These are phyloP conservation scores for Polytrichum formosum DNA, from an alignment of 225 moss, liverwort and hornwort genomes.

Conservation along the genomic window DNA sequence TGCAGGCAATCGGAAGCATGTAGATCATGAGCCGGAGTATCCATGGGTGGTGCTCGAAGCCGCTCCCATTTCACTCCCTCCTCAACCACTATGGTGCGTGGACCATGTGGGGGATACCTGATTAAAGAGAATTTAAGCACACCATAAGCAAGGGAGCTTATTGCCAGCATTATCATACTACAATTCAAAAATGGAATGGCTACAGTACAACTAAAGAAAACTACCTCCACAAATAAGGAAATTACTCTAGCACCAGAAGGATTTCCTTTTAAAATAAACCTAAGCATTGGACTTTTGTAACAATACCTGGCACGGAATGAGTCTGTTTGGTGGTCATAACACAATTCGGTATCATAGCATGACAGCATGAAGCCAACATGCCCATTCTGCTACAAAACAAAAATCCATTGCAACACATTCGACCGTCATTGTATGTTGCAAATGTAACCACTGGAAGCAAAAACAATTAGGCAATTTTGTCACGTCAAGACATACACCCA, in stretches of 20 bases:
- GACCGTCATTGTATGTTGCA: not conserved
- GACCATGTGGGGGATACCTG: slow-evolving; percentile 90
- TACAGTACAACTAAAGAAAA: no score
- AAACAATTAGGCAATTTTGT: not conserved
- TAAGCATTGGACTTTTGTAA: no score
- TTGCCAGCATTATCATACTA: no score
- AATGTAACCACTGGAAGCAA: not conserved
- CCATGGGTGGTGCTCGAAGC: slow-evolving; percentile 72
- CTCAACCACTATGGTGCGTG: slow-evolving; percentile 73
- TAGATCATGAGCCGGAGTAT: slow-evolving; percentile 80
- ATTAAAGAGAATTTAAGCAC: no score
- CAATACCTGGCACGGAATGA: slow-evolving; percentile 90
- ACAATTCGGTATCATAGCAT: slow-evolving; percentile 93
- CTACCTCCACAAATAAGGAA: no score
- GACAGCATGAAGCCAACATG: slow-evolving; percentile 96
- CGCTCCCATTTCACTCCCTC: slow-evolving; percentile 85
- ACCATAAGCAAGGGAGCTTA: no score
- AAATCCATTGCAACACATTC: slow-evolving; percentile 11
- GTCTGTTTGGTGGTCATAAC: slow-evolving; percentile 77
- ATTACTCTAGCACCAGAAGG: no score
- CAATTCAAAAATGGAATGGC: no score
- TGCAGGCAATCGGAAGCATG: slow-evolving; percentile 75
- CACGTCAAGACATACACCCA: not conserved
- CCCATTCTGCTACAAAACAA: slow-evolving; percentile 78
- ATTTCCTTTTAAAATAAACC: not conserved